phyloP scores from a whole-genome alignment of 75 land plant genomes.

The Picea sitchensis region DNA sequence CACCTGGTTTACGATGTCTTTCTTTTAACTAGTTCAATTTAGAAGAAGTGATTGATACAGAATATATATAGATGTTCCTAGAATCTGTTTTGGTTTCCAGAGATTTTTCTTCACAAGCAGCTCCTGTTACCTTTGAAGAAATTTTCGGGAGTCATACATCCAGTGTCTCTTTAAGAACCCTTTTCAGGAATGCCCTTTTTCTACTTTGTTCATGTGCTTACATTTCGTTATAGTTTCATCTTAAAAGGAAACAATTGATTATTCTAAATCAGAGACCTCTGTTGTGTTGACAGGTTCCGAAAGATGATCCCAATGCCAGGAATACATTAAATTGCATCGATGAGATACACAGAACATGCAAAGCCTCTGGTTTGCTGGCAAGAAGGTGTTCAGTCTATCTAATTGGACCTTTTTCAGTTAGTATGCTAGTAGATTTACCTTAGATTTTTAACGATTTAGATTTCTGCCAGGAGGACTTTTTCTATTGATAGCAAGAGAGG shows the following conservation, averaged over 20 bases:
- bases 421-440: background rate
- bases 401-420: background rate
- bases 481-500: background rate
- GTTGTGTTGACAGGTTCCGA: constrained; percentile 34
- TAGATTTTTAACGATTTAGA: background rate
- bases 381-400: constrained; percentile 30
- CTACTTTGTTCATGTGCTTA: background rate
- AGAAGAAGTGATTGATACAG: too few relatives aligned
- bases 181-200: background rate
- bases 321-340: constrained; percentile 42
- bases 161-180: background rate
- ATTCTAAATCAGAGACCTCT: background rate
- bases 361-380: constrained; percentile 44
- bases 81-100: background rate
- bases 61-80: too few relatives aligned
- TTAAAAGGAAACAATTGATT: background rate
- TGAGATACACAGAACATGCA: constrained; percentile 51
- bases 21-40: too few relatives aligned
- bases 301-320: constrained; percentile 56
- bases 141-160: background rate
- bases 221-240: background rate
- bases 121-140: background rate
- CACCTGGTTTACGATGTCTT: too few relatives aligned
- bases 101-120: background rate
- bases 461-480: constrained; percentile 12